These are phyloP conservation scores for rapeseed (Brassica napus) DNA, from an alignment of 345 rosid species.

Conservation along the genomic window Da-Ae NC_063451.1:46464001-46464500, in stretches of 20 bases:
- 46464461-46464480: constrained; percentile 52
- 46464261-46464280: constrained; percentile 90
- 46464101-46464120: no score
- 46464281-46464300: constrained; percentile 67
- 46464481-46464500: constrained; percentile 77
- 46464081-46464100: no score
- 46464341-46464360: constrained; percentile 62
- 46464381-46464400: constrained; percentile 92
- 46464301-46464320: constrained; percentile 77
- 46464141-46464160: no score
- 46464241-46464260: constrained; percentile 39
- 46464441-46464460: neutral
- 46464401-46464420: neutral
- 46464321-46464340: constrained; percentile 66
- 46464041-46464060: no score
- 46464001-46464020: neutral
- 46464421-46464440: constrained; percentile 9
- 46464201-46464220: no score
- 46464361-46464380: constrained; percentile 89
- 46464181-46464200: no score
- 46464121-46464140: no score
- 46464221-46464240: no score
- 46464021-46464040: no score
- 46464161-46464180: no score
- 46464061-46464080: no score